phyloP scores from a whole-genome alignment of 192 early-diverging fungal genomes.

The Rhizophlyctis rosea region DNA sequence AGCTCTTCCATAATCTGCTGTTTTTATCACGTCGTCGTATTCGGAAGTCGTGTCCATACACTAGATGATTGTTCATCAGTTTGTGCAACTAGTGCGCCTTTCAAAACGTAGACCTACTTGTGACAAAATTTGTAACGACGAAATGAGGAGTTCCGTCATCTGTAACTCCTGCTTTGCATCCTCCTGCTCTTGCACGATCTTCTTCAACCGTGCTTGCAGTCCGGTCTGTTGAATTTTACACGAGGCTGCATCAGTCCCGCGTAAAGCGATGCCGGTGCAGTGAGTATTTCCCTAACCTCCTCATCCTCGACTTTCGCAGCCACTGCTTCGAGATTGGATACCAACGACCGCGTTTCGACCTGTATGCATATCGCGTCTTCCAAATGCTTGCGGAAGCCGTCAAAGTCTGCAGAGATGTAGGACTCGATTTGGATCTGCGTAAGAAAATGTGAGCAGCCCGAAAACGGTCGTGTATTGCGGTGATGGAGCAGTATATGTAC shows the following conservation, averaged over 20 bases:
- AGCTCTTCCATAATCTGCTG: conserved; percentile 2
- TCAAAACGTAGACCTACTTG: conserved; percentile 1
- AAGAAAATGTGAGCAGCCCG: background rate
- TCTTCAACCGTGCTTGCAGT: conserved; percentile 3
- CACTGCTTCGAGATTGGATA: background rate
- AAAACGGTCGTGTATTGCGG: background rate
- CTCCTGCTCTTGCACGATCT: conserved; percentile 13
- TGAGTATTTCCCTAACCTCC: conserved; percentile 8
- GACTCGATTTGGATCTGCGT: conserved; percentile 22
- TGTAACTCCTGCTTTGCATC: conserved; percentile 4
- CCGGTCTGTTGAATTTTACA: conserved; percentile 6
- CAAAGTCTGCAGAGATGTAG: conserved; percentile 3
- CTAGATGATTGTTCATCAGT: background rate
- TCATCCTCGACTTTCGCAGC: conserved; percentile 9
- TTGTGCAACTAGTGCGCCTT: background rate
- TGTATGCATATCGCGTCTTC: conserved; percentile 1
- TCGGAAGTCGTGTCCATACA: background rate
- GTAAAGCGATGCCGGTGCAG: background rate
- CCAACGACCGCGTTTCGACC: conserved; percentile 4
- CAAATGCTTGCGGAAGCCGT: conserved; percentile 7
- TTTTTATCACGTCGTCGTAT: background rate
- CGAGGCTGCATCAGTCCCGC: background rate
- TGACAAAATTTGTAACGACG: background rate
- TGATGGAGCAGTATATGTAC: background rate
- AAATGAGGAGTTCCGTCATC: conserved; percentile 1